Percentiles rank a stretch among this genome's conserved stretches.
phyloP scores from a whole-genome alignment of 176 grass and related monocot species.

The Thinopyrum elongatum region DNA sequence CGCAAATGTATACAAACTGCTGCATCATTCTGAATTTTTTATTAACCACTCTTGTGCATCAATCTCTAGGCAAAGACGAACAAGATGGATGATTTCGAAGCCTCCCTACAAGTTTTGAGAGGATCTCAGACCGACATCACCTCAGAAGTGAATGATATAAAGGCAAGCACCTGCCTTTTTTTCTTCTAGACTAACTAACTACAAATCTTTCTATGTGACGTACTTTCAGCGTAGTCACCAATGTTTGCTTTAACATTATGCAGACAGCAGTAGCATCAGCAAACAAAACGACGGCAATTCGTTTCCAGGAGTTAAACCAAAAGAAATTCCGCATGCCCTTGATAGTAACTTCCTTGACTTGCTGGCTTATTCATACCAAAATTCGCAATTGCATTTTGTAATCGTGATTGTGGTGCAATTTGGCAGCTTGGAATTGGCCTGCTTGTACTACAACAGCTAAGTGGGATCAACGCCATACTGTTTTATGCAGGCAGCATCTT shows the following conservation, averaged over 20 bases:
- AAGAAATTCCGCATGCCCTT: constrained; percentile 80
- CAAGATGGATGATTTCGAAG: constrained; percentile 80
- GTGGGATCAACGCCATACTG: constrained; percentile 85
- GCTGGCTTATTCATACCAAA: not conserved
- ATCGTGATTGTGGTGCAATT: not conserved
- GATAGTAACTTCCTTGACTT: constrained; percentile 44
- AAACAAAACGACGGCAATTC: constrained; percentile 72
- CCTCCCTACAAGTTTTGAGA: constrained; percentile 92
- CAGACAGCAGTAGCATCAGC: constrained; percentile 78
- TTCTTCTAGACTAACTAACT: not conserved
- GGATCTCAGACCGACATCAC: constrained; percentile 91
- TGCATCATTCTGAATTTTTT: constrained; percentile 22
- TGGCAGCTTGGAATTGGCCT: constrained; percentile 84
- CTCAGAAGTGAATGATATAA: constrained; percentile 89
- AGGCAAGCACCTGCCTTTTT: constrained; percentile 44
- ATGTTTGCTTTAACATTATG: not conserved
- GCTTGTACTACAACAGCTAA: constrained; percentile 86
- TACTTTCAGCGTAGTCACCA: not conserved
- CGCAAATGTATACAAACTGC: not conserved
- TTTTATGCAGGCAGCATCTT: constrained; percentile 98
- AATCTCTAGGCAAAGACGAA: constrained; percentile 93
- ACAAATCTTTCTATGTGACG: no score
- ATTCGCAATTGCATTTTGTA: not conserved
- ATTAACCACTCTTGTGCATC: not conserved
- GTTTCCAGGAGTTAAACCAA: constrained; percentile 80